phyloP scores from a whole-genome alignment of 306 rosid species.

The Prinsepia uniflora region DNA sequence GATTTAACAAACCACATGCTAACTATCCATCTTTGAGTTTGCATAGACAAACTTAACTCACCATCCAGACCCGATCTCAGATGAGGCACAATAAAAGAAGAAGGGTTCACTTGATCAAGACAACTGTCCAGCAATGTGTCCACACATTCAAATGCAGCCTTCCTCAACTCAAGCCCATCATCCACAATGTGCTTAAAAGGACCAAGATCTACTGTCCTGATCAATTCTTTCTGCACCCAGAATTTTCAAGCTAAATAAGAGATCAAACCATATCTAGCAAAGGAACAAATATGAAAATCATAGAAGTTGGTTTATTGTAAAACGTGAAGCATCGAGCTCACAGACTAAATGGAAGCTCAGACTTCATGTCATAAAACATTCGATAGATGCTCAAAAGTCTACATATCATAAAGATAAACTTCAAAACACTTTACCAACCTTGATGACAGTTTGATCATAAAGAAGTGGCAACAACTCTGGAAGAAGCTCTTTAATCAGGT shows the following conservation, averaged over 20 bases:
- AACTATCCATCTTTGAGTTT: neutral
- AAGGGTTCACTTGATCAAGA: conserved; percentile 99
- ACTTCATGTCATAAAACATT: no score
- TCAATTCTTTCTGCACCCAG: conserved; percentile 83
- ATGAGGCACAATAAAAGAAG: conserved; percentile 90
- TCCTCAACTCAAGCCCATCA: conserved; percentile 98
- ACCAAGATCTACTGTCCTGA: conserved; percentile 97
- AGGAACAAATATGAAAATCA: neutral
- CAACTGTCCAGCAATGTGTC: conserved; percentile 96
- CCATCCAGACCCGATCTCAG: conserved; percentile 98
- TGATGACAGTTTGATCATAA: conserved; percentile 92
- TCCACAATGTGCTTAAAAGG: conserved; percentile 99
- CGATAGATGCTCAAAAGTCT: neutral
- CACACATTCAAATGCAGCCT: conserved; percentile 99
- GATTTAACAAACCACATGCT: neutral
- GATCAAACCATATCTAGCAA: neutral
- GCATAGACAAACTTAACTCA: conserved; percentile 35
- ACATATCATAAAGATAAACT: neutral
- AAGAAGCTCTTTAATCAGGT: conserved; percentile 92
- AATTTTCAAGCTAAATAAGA: conserved; percentile 7
- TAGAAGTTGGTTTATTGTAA: neutral
- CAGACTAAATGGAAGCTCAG: no score
- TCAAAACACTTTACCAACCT: conserved; percentile 44
- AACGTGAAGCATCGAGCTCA: neutral
- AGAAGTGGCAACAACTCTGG: conserved; percentile 93